These are phyloP conservation scores for Flueggea neowawraea DNA, from an alignment of 441 rosid species.

Conservation along the genomic window DNA sequence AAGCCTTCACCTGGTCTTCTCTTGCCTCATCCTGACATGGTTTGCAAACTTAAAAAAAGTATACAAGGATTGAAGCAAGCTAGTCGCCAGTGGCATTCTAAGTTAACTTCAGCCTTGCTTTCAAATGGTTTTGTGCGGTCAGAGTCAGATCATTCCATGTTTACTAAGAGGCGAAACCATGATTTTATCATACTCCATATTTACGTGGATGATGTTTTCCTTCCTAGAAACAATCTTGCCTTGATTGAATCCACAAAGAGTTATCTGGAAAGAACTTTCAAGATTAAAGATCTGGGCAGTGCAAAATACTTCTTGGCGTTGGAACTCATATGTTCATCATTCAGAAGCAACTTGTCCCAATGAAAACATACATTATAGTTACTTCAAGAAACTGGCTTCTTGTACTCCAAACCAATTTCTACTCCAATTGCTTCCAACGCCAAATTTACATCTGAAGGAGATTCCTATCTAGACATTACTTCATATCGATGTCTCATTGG, in stretches of 20 bases:
- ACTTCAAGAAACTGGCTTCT: background rate
- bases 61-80: conserved; percentile 3
- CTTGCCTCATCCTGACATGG: background rate
- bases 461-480: background rate
- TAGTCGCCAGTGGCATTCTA: too few species aligned
- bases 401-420: background rate
- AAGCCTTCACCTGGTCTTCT: background rate
- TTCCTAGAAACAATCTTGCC: background rate
- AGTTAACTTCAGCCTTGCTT: background rate
- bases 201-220: background rate
- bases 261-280: too few species aligned
- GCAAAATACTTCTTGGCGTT: conserved; percentile 4
- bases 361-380: conserved; percentile 1
- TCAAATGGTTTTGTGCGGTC: background rate
- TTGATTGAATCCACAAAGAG: background rate
- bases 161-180: too few species aligned
- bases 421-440: conserved; percentile 3
- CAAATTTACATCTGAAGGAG: too few species aligned
- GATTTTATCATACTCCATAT: too few species aligned
- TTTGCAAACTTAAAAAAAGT: background rate
- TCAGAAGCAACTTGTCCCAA: background rate
- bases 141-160: background rate
- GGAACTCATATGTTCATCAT: background rate
- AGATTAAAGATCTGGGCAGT: background rate
- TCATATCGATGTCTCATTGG: background rate